These are phyloP conservation scores for Rhodotorula sp. DNA, from an alignment of 1,284 basidiomycete genomes.

Conservation along the genomic window DNA sequence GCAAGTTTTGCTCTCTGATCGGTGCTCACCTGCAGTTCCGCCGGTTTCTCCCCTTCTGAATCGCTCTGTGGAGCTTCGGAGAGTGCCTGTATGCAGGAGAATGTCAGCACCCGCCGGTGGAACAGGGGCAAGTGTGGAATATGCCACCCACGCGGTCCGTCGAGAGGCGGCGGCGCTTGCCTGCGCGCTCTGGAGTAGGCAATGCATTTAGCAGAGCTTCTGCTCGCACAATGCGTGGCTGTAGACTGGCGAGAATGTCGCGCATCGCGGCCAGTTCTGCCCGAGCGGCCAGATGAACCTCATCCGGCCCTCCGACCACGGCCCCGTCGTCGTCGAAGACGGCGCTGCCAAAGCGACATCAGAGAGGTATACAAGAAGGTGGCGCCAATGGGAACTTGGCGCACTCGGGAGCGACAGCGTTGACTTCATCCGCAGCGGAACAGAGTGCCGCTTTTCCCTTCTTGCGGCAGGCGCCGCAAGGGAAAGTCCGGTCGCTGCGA, in stretches of 20 bases:
- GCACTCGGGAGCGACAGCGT: no score
- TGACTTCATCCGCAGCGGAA: no score
- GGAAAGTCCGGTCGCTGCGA: no score
- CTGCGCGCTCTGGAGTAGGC: background rate
- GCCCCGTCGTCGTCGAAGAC: background rate
- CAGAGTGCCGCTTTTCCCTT: no score
- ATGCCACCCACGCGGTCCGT: no score
- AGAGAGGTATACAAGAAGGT: background rate
- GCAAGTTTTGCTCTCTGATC: background rate
- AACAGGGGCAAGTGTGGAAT: no score
- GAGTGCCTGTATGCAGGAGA: no score
- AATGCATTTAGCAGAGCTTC: background rate
- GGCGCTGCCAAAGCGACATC: background rate
- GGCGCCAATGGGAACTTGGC: no score
- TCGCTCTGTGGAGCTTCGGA: no score
- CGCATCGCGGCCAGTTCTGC: background rate
- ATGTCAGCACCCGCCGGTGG: no score
- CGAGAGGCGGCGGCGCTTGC: background rate
- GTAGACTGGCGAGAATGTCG: background rate
- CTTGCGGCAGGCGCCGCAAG: no score
- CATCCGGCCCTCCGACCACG: background rate
- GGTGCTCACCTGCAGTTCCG: background rate
- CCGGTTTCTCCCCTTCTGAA: background rate
- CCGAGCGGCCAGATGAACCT: background rate
- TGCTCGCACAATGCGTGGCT: background rate